Conservation (phyloP, 345 rosid genomes). For the Eucalyptus urophylla region DNA sequence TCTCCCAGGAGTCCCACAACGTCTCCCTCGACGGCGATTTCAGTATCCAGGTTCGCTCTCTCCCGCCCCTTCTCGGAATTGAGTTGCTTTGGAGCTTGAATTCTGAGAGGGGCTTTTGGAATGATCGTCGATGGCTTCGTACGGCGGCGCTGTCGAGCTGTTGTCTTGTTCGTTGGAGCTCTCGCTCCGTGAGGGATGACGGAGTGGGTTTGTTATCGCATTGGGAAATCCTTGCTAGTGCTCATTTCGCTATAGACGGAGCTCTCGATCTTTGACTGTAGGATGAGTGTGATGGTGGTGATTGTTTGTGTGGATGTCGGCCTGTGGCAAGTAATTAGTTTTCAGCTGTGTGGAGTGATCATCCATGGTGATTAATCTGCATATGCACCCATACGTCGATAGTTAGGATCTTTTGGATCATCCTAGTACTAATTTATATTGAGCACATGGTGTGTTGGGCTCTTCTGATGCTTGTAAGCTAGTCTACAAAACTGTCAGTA, state of each 20-base stretch:
- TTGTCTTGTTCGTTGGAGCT: background rate
- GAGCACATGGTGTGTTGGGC: background rate
- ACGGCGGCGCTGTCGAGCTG: background rate
- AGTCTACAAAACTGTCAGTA: background rate
- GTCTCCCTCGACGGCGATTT: slow-evolving; percentile 92
- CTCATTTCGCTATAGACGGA: background rate
- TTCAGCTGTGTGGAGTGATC: background rate
- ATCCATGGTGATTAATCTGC: background rate
- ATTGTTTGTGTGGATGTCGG: background rate
- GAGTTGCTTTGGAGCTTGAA: background rate
- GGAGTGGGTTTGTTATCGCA: background rate
- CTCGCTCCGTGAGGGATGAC: background rate
- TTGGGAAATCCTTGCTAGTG: background rate
- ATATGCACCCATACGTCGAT: background rate
- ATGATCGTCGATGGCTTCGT: background rate
- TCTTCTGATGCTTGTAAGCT: background rate
- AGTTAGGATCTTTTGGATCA: background rate
- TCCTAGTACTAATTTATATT: background rate
- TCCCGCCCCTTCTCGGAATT: background rate
- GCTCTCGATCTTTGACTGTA: background rate
- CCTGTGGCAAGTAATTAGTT: background rate
- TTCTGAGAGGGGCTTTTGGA: background rate
- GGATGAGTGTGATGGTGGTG: background rate
- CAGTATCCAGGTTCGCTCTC: slow-evolving; percentile 66
- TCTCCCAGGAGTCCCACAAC: slow-evolving; percentile 80